A percentile compares a stretch with the other conserved stretches of the same genome.
These are phyloP conservation scores for Cyberlindnera suaveolens DNA, from an alignment of 805 yeast species.

Conservation along the genomic window DNA sequence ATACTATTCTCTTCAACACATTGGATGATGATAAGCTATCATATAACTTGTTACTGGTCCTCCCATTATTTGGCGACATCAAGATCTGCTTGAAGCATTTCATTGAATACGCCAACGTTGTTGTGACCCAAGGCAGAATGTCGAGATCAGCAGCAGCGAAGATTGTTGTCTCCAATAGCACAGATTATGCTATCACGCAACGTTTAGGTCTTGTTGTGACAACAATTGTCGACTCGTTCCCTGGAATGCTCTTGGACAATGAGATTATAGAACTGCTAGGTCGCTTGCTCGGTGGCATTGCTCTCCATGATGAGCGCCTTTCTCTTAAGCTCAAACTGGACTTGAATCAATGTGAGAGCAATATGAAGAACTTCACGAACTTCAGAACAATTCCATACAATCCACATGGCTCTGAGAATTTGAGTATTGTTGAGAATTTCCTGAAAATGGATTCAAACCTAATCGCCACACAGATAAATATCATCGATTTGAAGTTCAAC, in stretches of 20 bases:
- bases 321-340: slow-evolving; percentile 46
- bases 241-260: slow-evolving; percentile 65
- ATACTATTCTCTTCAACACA: slow-evolving; percentile 57
- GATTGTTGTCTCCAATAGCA: slow-evolving; percentile 23
- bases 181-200: slow-evolving; percentile 37
- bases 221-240: slow-evolving; percentile 51
- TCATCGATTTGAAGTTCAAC: slow-evolving; percentile 61
- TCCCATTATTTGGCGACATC: slow-evolving; percentile 51
- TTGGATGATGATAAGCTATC: slow-evolving; percentile 33
- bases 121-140: slow-evolving; percentile 5
- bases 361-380: slow-evolving; percentile 31
- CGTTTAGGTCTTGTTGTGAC: slow-evolving; percentile 49
- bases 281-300: slow-evolving; percentile 42
- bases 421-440: slow-evolving; percentile 39
- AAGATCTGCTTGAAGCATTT: slow-evolving; percentile 38
- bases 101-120: slow-evolving; percentile 31
- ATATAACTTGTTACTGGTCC: slow-evolving; percentile 38
- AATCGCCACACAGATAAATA: slow-evolving; percentile 59
- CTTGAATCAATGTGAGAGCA: slow-evolving; percentile 45
- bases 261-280: slow-evolving; percentile 53
- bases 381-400: slow-evolving; percentile 17
- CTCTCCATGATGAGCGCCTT: slow-evolving; percentile 41
- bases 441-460: slow-evolving; percentile 45
- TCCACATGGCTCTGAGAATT: slow-evolving; percentile 20
- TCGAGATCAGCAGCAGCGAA: slow-evolving; percentile 11